Conservation (phyloP, 1,139 yeast genomes). For the Zygoascus meyerae region DNA sequence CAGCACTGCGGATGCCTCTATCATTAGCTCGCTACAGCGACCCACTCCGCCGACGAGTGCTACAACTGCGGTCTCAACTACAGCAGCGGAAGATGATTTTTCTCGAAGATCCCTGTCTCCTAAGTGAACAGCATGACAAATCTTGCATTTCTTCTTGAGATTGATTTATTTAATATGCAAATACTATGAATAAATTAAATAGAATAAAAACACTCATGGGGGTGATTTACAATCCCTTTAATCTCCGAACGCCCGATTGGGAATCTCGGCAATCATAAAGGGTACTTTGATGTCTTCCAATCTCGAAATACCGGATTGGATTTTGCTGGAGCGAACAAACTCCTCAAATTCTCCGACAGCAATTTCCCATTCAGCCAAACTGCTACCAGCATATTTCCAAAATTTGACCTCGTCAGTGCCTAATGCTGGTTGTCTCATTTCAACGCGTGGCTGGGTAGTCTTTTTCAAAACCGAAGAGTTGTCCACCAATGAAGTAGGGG, state of each 20-base stretch:
- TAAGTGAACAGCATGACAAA: not conserved
- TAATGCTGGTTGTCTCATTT: not conserved
- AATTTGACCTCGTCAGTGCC: conserved; percentile 23
- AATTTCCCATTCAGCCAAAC: conserved; percentile 60
- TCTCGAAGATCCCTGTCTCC: no score
- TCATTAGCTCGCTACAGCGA: not conserved
- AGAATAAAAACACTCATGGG: not conserved
- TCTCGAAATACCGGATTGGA: conserved; percentile 27
- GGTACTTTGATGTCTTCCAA: conserved; percentile 37
- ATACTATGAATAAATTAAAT: not conserved
- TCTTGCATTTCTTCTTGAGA: not conserved
- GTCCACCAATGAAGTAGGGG: not conserved
- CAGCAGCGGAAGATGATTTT: no score
- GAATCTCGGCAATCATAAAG: conserved; percentile 40
- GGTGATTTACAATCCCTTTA: not conserved
- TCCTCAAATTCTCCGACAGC: conserved; percentile 55
- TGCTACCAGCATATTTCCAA: conserved; percentile 49
- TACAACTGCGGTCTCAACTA: not conserved
- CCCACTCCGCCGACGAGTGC: not conserved
- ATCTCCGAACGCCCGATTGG: conserved; percentile 16
- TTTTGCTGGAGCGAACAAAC: conserved; percentile 39
- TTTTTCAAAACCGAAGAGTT: conserved; percentile 1
- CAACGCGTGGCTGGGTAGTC: not conserved
- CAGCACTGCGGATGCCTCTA: not conserved
- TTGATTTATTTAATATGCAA: not conserved